Conservation (phyloP, 108 stramenopile genomes). For the Aurantiochytrium sp. region DNA sequence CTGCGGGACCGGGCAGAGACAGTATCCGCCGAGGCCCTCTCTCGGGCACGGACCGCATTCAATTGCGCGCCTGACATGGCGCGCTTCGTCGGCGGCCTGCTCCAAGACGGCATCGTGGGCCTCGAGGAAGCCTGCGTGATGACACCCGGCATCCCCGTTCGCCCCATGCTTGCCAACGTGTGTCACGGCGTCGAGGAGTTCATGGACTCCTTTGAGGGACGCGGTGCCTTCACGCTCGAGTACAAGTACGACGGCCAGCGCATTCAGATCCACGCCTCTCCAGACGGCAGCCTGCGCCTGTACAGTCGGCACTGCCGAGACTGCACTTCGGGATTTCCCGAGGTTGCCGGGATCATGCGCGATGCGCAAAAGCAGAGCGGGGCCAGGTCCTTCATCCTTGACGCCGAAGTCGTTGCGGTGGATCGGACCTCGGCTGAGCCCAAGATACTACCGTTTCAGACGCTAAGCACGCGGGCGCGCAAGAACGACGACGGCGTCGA, state of each 20-base stretch:
- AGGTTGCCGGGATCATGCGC: conserved; percentile 78
- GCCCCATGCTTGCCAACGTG: conserved; percentile 98
- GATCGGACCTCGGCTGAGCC: conserved; percentile 57
- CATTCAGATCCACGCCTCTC: conserved; percentile 84
- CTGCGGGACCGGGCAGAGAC: neutral
- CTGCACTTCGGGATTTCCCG: conserved; percentile 88
- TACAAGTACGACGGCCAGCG: conserved; percentile 99
- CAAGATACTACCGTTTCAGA: conserved; percentile 75
- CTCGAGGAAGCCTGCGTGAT: conserved; percentile 73
- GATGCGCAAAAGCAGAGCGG: conserved; percentile 50
- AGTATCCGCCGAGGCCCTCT: neutral
- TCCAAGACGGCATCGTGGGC: conserved; percentile 63
- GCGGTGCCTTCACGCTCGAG: conserved; percentile 84
- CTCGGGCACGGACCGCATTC: neutral
- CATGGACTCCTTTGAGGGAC: conserved; percentile 77
- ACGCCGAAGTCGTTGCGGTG: conserved; percentile 94
- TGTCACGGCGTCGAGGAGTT: conserved; percentile 91
- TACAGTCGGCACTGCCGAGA: conserved; percentile 91
- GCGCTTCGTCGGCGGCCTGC: conserved; percentile 69
- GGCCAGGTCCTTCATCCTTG: conserved; percentile 71
- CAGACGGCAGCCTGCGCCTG: conserved; percentile 37
- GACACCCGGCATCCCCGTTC: conserved; percentile 88
- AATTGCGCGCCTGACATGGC: conserved; percentile 4
- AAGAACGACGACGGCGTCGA: conserved; percentile 29
- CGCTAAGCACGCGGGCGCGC: conserved; percentile 57